Evolutionary conservation across 805 yeast species (phyloP).

Genomic region (Saturnispora silvae): DNA sequence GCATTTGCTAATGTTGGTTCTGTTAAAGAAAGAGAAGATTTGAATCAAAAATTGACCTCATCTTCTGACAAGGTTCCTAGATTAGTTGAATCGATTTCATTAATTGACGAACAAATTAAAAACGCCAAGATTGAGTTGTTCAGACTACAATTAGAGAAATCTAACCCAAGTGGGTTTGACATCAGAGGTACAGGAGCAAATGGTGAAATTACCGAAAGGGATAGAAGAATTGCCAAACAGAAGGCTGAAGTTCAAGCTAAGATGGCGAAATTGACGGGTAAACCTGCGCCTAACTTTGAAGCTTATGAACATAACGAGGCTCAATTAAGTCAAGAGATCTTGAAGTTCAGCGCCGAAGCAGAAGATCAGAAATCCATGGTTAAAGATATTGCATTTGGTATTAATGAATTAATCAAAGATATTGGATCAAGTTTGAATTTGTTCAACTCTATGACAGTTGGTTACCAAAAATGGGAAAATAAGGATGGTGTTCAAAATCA

Average conservation of each 20-base stretch:
- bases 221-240: conserved; percentile 68
- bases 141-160: conserved; percentile 42
- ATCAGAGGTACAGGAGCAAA: conserved; percentile 76
- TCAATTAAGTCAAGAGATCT: conserved; percentile 40
- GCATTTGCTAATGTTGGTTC: conserved; percentile 25
- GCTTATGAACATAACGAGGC: conserved; percentile 45
- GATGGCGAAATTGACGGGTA: conserved; percentile 91
- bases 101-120: conserved; percentile 60
- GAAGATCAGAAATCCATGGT: conserved; percentile 50
- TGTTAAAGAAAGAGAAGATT: conserved; percentile 35
- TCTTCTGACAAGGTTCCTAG: conserved; percentile 65
- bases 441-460: conserved; percentile 30
- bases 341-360: conserved; percentile 41
- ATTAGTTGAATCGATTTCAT: conserved; percentile 51
- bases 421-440: conserved; percentile 25
- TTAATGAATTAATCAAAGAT: conserved; percentile 43
- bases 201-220: conserved; percentile 78
- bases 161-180: conserved; percentile 57
- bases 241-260: conserved; percentile 72
- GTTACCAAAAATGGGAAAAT: conserved; percentile 65
- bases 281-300: conserved; percentile 35
- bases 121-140: conserved; percentile 54
- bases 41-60: conserved; percentile 46
- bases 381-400: conserved; percentile 61
- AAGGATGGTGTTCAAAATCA: conserved; percentile 67